A percentile compares a stretch with the other conserved stretches of the same genome.
These are phyloP conservation scores for Neonectria magnoliae DNA, from an alignment of 2,329 filamentous ascomycete species.

Conservation along the genomic window DNA sequence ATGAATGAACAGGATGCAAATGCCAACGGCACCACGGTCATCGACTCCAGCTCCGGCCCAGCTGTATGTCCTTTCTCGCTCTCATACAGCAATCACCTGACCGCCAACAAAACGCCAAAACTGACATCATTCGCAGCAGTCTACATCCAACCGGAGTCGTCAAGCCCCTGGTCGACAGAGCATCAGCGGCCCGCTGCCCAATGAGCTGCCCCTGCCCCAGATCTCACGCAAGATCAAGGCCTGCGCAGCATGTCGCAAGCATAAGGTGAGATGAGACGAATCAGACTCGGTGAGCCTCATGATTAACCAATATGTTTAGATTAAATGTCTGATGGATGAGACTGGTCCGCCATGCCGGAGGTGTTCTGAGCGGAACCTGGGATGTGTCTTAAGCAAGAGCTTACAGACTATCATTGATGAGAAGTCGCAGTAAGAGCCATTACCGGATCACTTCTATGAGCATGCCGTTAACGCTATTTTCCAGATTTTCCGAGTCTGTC, in stretches of 20 bases:
- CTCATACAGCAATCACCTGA: background rate
- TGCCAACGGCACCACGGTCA: conserved; percentile 6
- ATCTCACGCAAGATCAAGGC: conserved; percentile 54
- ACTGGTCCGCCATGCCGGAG: conserved; percentile 51
- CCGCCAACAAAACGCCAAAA: background rate
- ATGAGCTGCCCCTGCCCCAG: conserved; percentile 41
- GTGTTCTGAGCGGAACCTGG: conserved; percentile 49
- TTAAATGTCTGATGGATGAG: conserved; percentile 55
- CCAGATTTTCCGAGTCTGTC: conserved; percentile 32
- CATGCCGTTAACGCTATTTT: background rate
- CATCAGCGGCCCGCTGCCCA: conserved; percentile 17
- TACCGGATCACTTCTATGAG: background rate
- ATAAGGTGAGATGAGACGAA: conserved; percentile 46
- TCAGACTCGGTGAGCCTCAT: background rate
- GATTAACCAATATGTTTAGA: conserved; percentile 38
- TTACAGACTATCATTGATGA: conserved; percentile 55
- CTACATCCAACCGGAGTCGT: conserved; percentile 26
- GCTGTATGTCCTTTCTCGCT: conserved; percentile 7
- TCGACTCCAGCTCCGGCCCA: conserved; percentile 12
- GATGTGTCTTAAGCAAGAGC: conserved; percentile 53
- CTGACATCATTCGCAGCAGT: conserved; percentile 2
- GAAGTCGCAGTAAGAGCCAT: conserved; percentile 47
- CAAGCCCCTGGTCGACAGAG: conserved; percentile 34
- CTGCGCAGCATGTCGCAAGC: conserved; percentile 53
- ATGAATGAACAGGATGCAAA: conserved; percentile 31